Base-by-base conservation (phyloP, 2,329 filamentous ascomycete species). In the Ilyonectria sp. region DNA sequence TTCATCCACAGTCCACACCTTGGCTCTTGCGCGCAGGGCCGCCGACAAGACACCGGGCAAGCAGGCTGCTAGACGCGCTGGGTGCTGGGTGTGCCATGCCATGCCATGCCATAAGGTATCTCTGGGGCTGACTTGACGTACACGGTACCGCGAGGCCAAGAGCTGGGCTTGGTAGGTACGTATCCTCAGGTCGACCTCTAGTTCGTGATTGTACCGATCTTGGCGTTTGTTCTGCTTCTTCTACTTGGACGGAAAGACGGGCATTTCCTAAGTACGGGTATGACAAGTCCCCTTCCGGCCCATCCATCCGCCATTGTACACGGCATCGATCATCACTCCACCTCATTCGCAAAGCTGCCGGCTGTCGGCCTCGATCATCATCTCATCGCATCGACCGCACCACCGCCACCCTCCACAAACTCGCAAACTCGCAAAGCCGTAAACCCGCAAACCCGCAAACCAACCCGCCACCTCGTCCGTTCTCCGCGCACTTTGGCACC, bases 1-100 rank as follows among this genome's bases (percentile, higher is more conserved):
- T 66, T 66, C 63, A 66, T 58, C 53, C 63, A 66, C 61, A 60
- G 63, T 53, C 43, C 52, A 23, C 57, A 52, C 44, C 35, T 35
- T 35, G 17, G 37, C 40, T 29, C 58, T 57, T 35, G 13, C 53
- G 6, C 44, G 61, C 63, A 37, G 40, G 53, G 63, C 63, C 63
- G 54, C 63, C 63, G 54, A 46, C 52, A 47, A 62, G 58, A 37
- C 40, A 60, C 63, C 58, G 52, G 49, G 19, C 58, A 49, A 11
- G 31, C 31, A 33, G 8, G 31, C 8, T 33, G 31, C 31, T 11
- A 33, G 31, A 21, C 46, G 53, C 46, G 52, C 11, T 53, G 57
- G 43, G 26, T 13, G 52, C 11, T 53, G 57, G 43, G 26, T 13
- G 23, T 13, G 23, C 49, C 21, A 21, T 21, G 40, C 37, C 54